phyloP scores from a whole-genome alignment of 768 basidiomycete genomes.

The Auriculariales sp. region DNA sequence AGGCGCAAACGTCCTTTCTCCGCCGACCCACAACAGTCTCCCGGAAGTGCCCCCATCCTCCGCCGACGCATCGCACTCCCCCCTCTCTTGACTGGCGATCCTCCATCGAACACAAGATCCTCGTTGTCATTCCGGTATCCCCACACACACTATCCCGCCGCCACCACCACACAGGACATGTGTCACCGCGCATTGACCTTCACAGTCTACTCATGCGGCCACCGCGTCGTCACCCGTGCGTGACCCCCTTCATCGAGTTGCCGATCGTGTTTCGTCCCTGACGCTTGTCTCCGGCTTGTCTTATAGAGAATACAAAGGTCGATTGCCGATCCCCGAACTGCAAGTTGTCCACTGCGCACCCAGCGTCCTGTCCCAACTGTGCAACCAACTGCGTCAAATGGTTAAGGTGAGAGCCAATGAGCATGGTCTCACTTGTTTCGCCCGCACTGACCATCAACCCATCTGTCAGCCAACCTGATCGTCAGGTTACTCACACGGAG shows the following conservation, averaged over 20 bases:
- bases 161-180: neutral
- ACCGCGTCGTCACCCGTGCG: neutral
- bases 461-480: slow-evolving; percentile 34
- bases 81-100: too few species aligned
- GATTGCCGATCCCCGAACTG: slow-evolving; percentile 41
- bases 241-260: too few species aligned
- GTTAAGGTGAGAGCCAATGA: slow-evolving; percentile 26
- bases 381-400: slow-evolving; percentile 8
- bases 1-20: too few species aligned
- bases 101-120: neutral
- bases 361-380: slow-evolving; percentile 23
- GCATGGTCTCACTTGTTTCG: slow-evolving; percentile 19
- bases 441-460: slow-evolving; percentile 3
- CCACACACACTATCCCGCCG: too few species aligned
- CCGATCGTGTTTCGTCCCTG: too few species aligned
- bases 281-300: too few species aligned
- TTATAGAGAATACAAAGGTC: slow-evolving; percentile 22
- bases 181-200: neutral
- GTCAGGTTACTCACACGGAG: slow-evolving; percentile 31
- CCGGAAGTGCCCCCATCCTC: neutral
- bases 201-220: neutral
- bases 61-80: neutral
- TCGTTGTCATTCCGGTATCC: too few species aligned
- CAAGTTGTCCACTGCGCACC: slow-evolving; percentile 34
- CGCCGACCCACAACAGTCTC: too few species aligned